phyloP scores from a whole-genome alignment of 306 rosid genomes.

The Myrica gale region DNA sequence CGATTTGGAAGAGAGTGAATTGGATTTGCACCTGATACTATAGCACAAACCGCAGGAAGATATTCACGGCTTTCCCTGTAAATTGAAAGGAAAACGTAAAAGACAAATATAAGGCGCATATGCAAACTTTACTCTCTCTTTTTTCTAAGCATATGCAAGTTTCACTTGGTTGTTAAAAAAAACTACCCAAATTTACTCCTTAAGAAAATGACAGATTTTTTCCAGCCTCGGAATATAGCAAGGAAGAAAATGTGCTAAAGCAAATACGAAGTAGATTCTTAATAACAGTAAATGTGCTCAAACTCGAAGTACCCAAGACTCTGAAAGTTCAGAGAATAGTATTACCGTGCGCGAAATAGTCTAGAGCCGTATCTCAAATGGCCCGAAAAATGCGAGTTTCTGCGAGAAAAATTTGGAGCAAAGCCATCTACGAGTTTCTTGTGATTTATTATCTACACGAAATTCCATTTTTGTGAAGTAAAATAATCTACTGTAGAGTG shows the following conservation, averaged over 20 bases:
- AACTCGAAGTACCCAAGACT: too few species aligned
- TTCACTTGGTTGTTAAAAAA: too few species aligned
- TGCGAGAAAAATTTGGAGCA: conserved; percentile 28
- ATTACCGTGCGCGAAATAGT: conserved; percentile 34
- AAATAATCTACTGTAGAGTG: neutral
- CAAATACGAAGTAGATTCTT: too few species aligned
- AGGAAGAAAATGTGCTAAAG: too few species aligned
- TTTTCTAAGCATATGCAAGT: neutral
- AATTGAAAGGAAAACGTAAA: conserved; percentile 13
- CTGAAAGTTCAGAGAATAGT: neutral
- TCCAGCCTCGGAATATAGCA: too few species aligned
- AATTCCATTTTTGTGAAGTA: conserved; percentile 14
- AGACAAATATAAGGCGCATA: neutral
- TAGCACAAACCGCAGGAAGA: conserved; percentile 40
- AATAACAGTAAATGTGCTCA: too few species aligned
- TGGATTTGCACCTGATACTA: conserved; percentile 53
- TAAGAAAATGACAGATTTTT: too few species aligned
- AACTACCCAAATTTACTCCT: too few species aligned
- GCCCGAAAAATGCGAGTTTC: conserved; percentile 29
- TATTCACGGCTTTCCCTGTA: conserved; percentile 42
- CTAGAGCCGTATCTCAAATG: conserved; percentile 28
- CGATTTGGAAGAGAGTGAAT: conserved; percentile 13
- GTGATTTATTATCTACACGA: conserved; percentile 35
- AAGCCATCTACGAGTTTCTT: conserved; percentile 30
- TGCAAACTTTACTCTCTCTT: neutral